Evolutionary conservation across 495 filamentous ascomycete genomes (phyloP).

Genomic region (Hyaloscypha finlandica): DNA sequence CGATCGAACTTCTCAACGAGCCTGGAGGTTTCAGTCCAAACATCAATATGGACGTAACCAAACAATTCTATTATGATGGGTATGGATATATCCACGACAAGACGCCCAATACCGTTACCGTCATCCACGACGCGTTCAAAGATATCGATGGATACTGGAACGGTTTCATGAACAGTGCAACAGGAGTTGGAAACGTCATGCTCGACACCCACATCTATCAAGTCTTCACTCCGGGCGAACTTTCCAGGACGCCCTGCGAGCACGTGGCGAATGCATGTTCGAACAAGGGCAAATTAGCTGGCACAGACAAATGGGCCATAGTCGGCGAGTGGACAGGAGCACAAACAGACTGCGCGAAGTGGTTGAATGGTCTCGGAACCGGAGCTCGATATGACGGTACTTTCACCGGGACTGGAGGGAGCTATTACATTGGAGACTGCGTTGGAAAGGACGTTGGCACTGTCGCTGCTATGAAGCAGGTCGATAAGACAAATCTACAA

Average conservation of each 20-base stretch:
- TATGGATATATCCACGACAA: slow-evolving; percentile 53
- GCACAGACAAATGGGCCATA: slow-evolving; percentile 69
- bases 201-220: slow-evolving; percentile 71
- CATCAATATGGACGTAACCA: slow-evolving; percentile 52
- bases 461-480: slow-evolving; percentile 49
- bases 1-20: slow-evolving; percentile 76
- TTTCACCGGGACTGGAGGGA: slow-evolving; percentile 43
- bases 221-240: slow-evolving; percentile 62
- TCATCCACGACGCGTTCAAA: slow-evolving; percentile 70
- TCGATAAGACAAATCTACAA: slow-evolving; percentile 58
- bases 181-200: slow-evolving; percentile 60
- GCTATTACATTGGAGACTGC: slow-evolving; percentile 57
- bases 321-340: slow-evolving; percentile 71
- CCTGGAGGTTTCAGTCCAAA: slow-evolving; percentile 47
- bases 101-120: slow-evolving; percentile 56
- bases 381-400: slow-evolving; percentile 73
- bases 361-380: slow-evolving; percentile 68
- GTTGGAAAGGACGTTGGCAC: slow-evolving; percentile 57
- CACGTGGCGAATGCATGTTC: slow-evolving; percentile 56
- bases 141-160: slow-evolving; percentile 66
- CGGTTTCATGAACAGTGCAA: slow-evolving; percentile 61
- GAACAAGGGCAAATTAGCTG: slow-evolving; percentile 48
- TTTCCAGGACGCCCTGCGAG: slow-evolving; percentile 46
- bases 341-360: slow-evolving; percentile 75
- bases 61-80: slow-evolving; percentile 66